These are phyloP conservation scores for Gonium pectorale DNA, from an alignment of 139 green algal species.

Conservation along the genomic window DNA sequence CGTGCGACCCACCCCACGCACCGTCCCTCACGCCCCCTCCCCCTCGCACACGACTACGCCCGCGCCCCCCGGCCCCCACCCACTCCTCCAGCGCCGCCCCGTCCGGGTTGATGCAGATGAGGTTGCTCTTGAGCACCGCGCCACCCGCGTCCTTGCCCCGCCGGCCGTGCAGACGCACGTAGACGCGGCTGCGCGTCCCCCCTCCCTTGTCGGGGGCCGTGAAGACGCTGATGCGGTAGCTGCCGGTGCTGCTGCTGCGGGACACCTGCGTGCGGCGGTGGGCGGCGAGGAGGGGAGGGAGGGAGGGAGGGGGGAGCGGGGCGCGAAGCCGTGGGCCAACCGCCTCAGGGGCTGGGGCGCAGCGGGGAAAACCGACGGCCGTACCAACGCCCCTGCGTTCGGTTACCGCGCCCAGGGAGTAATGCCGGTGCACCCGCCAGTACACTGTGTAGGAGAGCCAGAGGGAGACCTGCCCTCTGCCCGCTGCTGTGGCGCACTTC, in stretches of 20 bases:
- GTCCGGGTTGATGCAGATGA: slow-evolving; percentile 15
- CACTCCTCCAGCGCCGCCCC: slow-evolving; percentile 6
- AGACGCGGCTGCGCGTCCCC: slow-evolving; percentile 1
- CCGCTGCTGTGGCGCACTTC: too few relatives aligned
- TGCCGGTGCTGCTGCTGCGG: neutral
- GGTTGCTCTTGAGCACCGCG: slow-evolving; percentile 14
- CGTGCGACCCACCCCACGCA: too few relatives aligned
- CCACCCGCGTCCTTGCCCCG: neutral
- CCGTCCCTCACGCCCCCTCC: too few relatives aligned
- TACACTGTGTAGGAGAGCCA: too few relatives aligned
- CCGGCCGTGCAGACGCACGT: slow-evolving; percentile 16
- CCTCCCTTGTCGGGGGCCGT: neutral
- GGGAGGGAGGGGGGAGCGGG: neutral
- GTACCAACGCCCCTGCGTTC: too few relatives aligned
- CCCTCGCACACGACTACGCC: too few relatives aligned
- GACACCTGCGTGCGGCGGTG: neutral
- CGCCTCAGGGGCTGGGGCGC: too few relatives aligned
- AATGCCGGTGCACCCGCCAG: too few relatives aligned
- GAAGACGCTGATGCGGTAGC: slow-evolving; percentile 34
- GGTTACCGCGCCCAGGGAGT: too few relatives aligned
- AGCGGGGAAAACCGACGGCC: too few relatives aligned
- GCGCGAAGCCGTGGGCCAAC: too few relatives aligned
- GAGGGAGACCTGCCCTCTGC: too few relatives aligned
- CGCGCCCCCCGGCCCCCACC: neutral
- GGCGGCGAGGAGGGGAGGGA: neutral